Evolutionary conservation across 805 yeast genomes (phyloP).

Genomic region (Metahyphopichia silvanorum): DNA sequence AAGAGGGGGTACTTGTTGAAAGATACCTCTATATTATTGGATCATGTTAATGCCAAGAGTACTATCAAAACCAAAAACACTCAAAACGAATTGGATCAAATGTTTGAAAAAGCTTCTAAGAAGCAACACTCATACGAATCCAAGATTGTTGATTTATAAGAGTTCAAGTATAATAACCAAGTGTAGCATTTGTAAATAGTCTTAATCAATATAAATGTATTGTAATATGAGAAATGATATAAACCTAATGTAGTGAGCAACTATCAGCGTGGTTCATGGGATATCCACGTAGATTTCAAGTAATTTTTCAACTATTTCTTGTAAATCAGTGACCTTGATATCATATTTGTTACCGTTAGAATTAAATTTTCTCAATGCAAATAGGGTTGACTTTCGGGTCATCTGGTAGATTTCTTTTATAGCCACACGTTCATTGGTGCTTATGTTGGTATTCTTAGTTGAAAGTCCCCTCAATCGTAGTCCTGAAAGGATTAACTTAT

Average conservation of each 20-base stretch:
- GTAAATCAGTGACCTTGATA: constrained; percentile 27
- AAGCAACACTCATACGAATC: constrained; percentile 12
- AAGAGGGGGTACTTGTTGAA: constrained; percentile 72
- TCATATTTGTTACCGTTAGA: constrained; percentile 20
- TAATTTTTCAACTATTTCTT: constrained; percentile 38
- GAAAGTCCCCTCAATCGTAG: constrained; percentile 39
- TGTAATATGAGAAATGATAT: too few relatives aligned
- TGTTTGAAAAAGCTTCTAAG: constrained; percentile 30
- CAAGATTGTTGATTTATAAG: constrained; percentile 15
- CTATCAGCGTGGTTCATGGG: too few relatives aligned
- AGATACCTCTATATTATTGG: constrained; percentile 37
- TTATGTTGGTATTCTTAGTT: constrained; percentile 11
- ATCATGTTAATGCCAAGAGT: constrained; percentile 22
- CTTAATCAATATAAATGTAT: too few relatives aligned
- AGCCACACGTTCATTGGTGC: constrained; percentile 30
- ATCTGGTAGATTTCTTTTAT: constrained; percentile 40
- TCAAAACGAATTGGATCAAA: constrained; percentile 33
- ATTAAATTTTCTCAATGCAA: constrained; percentile 36
- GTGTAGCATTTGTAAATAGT: too few relatives aligned
- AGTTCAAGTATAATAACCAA: too few relatives aligned
- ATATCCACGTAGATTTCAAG: constrained; percentile 36
- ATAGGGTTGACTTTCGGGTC: constrained; percentile 36
- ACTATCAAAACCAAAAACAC: constrained; percentile 19
- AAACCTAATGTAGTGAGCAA: not conserved
- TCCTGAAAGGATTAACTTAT: constrained; percentile 37